Evolutionary conservation across 257 asterid species (phyloP), one percentile per base, ranked within the genome.

Genomic region (Capsicum rhomboideum): DNA sequence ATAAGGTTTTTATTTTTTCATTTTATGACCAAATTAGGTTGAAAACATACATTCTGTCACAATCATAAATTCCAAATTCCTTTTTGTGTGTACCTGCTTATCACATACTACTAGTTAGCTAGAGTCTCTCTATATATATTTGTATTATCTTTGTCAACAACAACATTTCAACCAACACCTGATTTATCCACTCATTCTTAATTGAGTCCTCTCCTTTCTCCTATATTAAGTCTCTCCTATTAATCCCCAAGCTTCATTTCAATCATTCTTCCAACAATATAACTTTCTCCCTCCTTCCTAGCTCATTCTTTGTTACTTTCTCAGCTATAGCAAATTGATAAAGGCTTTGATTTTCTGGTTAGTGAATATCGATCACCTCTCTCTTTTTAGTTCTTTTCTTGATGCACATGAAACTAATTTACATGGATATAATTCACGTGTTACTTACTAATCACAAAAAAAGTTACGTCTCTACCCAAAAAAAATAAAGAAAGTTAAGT

Each of bases 151-250:
- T 66, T 81, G 49, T 81, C 77, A 81, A 61, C 84, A 61, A 49
- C 74, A 81, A 81, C 84, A 81, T 61, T 81, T 61, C 84, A 81
- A 81, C 84, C 55, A 61, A 81, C 84, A 81, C 59, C 77, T 61
- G 21, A 40, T 34, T 55, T 80, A 80, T 80, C 83, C 53, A 80
- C n/a, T 80, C 31, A 75, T 75, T 49, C 59, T 75, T 34, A 67
- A 67, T 23, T 8, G 56, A 26, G n/a, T 7, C 56, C 83, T 80
- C 46, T 16, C 53, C 21, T 40, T 59, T 80, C 75, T 80, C 21
- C 40, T 17, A 56, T 75, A 20, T 23, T 80, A 40, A 20, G 34
- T 49, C 21, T 75, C 42, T 75, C 81, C 58, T 53, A 29, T 6
- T 72, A 40, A 40, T 52, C 7, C 75, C 46, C 17, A 75, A 75